Conservation (phyloP, 2,329 filamentous ascomycete species). For the Pseudofabraea citricarpa region DNA sequence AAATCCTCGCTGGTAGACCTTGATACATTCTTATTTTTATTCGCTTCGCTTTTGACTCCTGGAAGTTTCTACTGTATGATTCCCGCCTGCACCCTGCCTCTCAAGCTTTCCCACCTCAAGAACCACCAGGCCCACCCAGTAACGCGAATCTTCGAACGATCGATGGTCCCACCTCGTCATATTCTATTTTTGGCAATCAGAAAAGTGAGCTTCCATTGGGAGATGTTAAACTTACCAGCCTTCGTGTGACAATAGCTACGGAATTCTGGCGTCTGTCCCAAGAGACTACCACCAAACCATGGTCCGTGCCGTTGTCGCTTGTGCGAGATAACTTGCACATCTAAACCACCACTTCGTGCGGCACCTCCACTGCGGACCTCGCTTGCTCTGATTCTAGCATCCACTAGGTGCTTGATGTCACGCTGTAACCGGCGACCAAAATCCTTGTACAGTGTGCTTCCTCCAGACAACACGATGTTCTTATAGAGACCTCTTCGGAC, state of each 20-base stretch:
- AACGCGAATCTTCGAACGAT: conserved; percentile 94
- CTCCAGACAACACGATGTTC: conserved; percentile 97
- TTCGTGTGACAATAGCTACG: conserved; percentile 98
- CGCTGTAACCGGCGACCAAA: conserved; percentile 94
- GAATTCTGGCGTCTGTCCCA: conserved; percentile 97
- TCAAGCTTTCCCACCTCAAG: conserved; percentile 34
- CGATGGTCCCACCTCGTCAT: conserved; percentile 9
- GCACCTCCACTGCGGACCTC: conserved; percentile 81
- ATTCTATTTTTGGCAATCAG: neutral
- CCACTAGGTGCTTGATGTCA: conserved; percentile 94
- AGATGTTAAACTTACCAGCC: conserved; percentile 36
- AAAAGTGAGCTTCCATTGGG: neutral
- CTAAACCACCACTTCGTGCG: conserved; percentile 86
- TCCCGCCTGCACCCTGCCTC: neutral
- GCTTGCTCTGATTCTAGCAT: conserved; percentile 86
- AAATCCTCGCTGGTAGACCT: too few relatives aligned
- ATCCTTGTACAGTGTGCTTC: conserved; percentile 97
- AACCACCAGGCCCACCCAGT: conserved; percentile 84
- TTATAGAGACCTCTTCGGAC: conserved; percentile 97
- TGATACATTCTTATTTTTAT: neutral
- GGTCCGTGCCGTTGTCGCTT: conserved; percentile 96
- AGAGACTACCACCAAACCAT: conserved; percentile 95
- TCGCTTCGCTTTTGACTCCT: neutral
- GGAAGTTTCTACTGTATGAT: too few relatives aligned
- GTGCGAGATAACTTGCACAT: conserved; percentile 96